Percentiles rank a stretch among this genome's conserved stretches.
phyloP scores from a whole-genome alignment of 148 eudicot genomes.

The Pharnaceum exiguum region DNA sequence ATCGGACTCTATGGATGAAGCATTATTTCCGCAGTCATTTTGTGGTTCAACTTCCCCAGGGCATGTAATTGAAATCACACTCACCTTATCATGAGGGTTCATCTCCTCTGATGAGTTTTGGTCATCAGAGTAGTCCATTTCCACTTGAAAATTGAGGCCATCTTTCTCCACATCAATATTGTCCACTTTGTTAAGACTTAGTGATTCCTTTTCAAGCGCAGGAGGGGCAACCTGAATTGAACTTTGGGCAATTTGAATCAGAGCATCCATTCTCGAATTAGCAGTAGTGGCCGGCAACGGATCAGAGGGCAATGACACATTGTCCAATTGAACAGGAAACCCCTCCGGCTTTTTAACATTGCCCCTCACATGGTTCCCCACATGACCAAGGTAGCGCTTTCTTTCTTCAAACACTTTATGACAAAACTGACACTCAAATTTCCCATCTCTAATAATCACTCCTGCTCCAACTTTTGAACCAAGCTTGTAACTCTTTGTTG shows the following conservation, averaged over 20 bases:
- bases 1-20: background rate
- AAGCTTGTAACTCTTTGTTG: constrained; percentile 35
- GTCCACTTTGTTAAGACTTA: constrained; percentile 10
- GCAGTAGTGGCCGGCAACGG: constrained; percentile 11
- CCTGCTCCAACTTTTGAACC: constrained; percentile 41
- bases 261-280: constrained; percentile 39
- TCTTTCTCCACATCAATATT: constrained; percentile 6
- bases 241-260: constrained; percentile 41
- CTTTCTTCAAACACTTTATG: constrained; percentile 51
- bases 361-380: constrained; percentile 50
- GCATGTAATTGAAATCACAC: background rate
- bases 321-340: constrained; percentile 20
- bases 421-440: constrained; percentile 51
- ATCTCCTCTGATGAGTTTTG: constrained; percentile 10
- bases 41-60: background rate
- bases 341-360: constrained; percentile 23
- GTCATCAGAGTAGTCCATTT: constrained; percentile 9
- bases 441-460: constrained; percentile 47
- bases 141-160: constrained; percentile 13
- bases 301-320: constrained; percentile 13
- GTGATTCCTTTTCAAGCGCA: constrained; percentile 16
- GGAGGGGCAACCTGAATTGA: constrained; percentile 12
- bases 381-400: constrained; percentile 51
- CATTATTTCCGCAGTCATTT: constrained; percentile 1
- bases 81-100: constrained; percentile 9